Conservation (phyloP, 768 basidiomycete genomes). For the Lactifluus piperatus region DNA sequence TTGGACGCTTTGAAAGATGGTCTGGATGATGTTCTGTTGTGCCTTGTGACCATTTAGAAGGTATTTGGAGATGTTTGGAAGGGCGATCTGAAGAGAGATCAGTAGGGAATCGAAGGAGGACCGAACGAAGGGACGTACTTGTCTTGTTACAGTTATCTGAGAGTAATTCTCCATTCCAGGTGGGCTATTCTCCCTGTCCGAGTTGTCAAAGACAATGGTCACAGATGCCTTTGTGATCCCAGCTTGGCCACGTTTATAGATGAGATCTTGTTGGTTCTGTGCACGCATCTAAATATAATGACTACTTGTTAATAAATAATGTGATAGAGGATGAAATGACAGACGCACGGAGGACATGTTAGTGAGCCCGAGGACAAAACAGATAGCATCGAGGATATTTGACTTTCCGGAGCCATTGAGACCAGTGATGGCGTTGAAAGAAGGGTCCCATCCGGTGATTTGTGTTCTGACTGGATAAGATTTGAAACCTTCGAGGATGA, state of each 20-base stretch:
- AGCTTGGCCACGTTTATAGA: conserved; percentile 98
- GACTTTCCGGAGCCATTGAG: conserved; percentile 96
- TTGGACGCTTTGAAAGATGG: conserved; percentile 92
- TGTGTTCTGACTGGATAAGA: conserved; percentile 95
- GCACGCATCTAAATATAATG: conserved; percentile 66
- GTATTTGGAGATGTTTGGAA: conserved; percentile 92
- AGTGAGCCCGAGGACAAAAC: conserved; percentile 95
- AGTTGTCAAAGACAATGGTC: conserved; percentile 98
- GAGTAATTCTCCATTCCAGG: conserved; percentile 68
- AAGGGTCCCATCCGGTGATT: conserved; percentile 94
- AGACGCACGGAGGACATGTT: conserved; percentile 80
- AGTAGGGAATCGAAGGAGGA: background rate
- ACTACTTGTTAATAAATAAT: background rate
- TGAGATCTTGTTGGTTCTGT: conserved; percentile 92
- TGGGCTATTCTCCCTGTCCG: conserved; percentile 77
- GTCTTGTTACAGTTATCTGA: conserved; percentile 95
- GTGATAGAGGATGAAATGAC: background rate
- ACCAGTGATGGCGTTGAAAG: conserved; percentile 98
- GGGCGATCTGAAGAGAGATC: conserved; percentile 54
- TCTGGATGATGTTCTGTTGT: conserved; percentile 75
- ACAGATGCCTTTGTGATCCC: conserved; percentile 96
- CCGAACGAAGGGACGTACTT: conserved; percentile 40
- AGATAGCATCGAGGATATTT: conserved; percentile 98
- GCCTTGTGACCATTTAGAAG: conserved; percentile 94
- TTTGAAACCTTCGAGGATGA: conserved; percentile 69